Evolutionary conservation across 306 rosid species (phyloP), one percentile per base, ranked within the genome.

Genomic region (Pueraria montana): DNA sequence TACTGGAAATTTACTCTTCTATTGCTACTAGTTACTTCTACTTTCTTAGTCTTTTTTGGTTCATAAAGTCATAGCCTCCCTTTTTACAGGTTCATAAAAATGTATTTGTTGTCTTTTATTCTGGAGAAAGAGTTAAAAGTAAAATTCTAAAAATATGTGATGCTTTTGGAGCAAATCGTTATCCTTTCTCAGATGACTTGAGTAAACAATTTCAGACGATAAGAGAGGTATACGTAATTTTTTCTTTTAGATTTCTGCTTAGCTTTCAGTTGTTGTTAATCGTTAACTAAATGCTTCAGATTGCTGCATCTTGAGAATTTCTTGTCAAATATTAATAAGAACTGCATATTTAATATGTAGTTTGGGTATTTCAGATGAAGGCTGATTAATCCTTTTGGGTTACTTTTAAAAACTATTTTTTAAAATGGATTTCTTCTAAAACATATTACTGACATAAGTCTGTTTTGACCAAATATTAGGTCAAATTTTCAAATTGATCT

Each of bases 101-200:
- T 79, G 97, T 95, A 36, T 95, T 95, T 62, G 86, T 90, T 69
- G 82, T 93, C 83, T 95, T 93, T 84, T 93, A 89, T 85, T 93
- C 97, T 32, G 97, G 97, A 53, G 98, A 91, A 63, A 89, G 92
- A 72, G 90, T 95, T 73, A 93, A 91, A 84, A 85, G 80, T 58
- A 93, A 93, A 86, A 88, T 91, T 83, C 78, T 89, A 66, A 95
- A 95, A 86, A 93, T 95, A 83, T 89, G 95, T 69, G 97, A 89
- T 63, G 97, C 94, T 84, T 93, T 91, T 86, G 95, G 95, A 67
- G 97, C 97, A 79, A 95, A 90, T 80, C 93, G 92, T 66, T 95
- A 95, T 84, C 94, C 97, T 72, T 90, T 95, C 86, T 74, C 92
- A 10, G 95, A 95, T 76, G 97, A 90, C 70, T 40, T 87, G 69